Conservation (phyloP, 1,284 basidiomycete genomes). For the Gomphus bonarii region DNA sequence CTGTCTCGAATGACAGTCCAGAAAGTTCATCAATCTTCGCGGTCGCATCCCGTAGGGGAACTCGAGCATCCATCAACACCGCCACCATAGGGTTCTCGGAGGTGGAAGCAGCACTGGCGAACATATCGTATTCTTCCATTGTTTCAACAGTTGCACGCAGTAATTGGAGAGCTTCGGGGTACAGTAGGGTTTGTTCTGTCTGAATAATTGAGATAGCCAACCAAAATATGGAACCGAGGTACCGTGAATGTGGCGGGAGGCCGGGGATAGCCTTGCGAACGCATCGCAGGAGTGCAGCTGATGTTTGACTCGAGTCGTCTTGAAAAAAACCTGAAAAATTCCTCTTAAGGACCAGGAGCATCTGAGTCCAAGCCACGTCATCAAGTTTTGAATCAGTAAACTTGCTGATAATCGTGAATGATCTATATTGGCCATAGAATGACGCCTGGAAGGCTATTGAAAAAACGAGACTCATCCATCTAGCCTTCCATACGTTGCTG, state of each 20-base stretch:
- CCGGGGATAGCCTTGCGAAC: constrained; percentile 69
- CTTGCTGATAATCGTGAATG: constrained; percentile 77
- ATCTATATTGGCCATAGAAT: constrained; percentile 80
- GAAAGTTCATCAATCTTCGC: not conserved
- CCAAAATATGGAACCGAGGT: constrained; percentile 75
- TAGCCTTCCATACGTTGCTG: constrained; percentile 84
- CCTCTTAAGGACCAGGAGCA: constrained; percentile 69
- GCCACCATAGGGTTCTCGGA: not conserved
- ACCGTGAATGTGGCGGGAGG: constrained; percentile 57
- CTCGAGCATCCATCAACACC: constrained; percentile 3
- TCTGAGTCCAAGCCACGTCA: constrained; percentile 82
- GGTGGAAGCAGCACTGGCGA: constrained; percentile 21
- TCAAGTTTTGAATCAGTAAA: constrained; percentile 74
- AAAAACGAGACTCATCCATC: constrained; percentile 89
- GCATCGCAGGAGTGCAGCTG: constrained; percentile 80
- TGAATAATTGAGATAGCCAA: constrained; percentile 74
- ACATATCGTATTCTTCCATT: constrained; percentile 51
- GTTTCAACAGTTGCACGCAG: constrained; percentile 59
- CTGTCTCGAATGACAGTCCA: constrained; percentile 7
- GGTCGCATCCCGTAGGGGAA: not conserved
- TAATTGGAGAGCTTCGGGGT: constrained; percentile 56
- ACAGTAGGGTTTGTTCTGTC: constrained; percentile 63
- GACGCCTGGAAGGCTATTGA: constrained; percentile 90
- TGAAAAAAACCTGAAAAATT: constrained; percentile 56
- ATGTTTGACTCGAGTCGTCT: constrained; percentile 40